These are phyloP conservation scores for Phytopythium aichiense DNA, from an alignment of 352 stramenopile genomes.

Conservation along the genomic window DNA sequence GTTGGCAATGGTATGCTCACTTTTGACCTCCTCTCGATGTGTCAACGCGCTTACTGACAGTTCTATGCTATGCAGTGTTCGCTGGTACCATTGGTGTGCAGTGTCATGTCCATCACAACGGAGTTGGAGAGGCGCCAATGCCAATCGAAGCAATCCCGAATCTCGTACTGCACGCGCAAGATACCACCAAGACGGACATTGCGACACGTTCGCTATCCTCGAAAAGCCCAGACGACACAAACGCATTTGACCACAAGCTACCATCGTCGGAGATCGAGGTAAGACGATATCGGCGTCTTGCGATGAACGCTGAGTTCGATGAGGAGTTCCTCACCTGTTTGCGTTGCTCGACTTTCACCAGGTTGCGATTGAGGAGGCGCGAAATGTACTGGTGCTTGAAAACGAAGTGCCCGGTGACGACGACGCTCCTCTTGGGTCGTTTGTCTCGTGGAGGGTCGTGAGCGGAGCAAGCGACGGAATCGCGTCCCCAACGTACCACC, in stretches of 20 bases:
- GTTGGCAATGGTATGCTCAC: slow-evolving; percentile 19
- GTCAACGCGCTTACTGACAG: not conserved
- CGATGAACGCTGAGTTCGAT: not conserved
- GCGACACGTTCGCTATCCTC: slow-evolving; percentile 4
- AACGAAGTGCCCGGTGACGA: not conserved
- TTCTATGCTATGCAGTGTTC: not conserved
- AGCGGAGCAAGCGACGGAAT: not conserved
- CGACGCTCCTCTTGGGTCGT: not conserved
- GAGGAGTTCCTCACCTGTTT: not conserved
- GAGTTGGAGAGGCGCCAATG: not conserved
- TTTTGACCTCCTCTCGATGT: not conserved
- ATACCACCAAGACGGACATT: not conserved
- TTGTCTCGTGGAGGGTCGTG: slow-evolving; percentile 3
- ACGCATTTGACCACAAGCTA: not conserved
- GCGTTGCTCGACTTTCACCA: slow-evolving; percentile 3
- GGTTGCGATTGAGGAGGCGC: slow-evolving; percentile 15
- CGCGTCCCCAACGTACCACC: not conserved
- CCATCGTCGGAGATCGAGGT: slow-evolving; percentile 10
- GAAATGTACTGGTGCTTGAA: slow-evolving; percentile 4
- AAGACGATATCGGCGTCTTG: not conserved
- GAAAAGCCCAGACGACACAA: slow-evolving; percentile 14
- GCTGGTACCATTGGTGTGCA: slow-evolving; percentile 9
- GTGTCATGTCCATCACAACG: slow-evolving; percentile 8
- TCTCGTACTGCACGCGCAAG: too few relatives aligned
- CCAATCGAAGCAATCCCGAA: not conserved